Evolutionary conservation across 2,329 filamentous ascomycete species (phyloP), one percentile per base, ranked within the genome.

Genomic region (Acrocalymma vagum): DNA sequence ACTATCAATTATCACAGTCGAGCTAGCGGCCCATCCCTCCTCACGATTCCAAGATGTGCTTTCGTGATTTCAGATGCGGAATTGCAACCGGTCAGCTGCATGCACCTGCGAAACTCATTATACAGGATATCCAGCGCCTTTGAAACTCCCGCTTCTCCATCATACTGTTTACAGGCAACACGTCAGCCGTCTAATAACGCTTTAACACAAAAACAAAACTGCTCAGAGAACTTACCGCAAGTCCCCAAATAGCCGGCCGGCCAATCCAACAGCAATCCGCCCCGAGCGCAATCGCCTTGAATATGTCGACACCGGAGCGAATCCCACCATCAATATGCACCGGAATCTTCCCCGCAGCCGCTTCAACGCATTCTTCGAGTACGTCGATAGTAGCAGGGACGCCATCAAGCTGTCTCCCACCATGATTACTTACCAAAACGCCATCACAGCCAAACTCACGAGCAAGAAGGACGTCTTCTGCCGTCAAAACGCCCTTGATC

Each of bases 391-490:
- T 40, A 14, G 41, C 41, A 9, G 42, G 42, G n/a, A 36, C 29
- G 3, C 45, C 45, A 16, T 52, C 48, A 8, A 52, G 25, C 24
- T 52, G 48, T 27, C 48, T 33, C 1, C 67, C 68, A 56, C 46
- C 69, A 29, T 72, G 69, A 15, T 72, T 72, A 1, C 62, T 65
- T 0, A 72, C 53, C 1, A 71, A 55, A 7, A 72, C 63, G 0
- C 78, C 79, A 29, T 78, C 72, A 3, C 74, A 69, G 0, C 77
- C 77, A 33, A 71, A 42, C 38, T 71, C 42, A 9, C 73, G 67
- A 0, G 78, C 79, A 13, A 74, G 48, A 18, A 70, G 61, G 0
- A 77, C 78, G 42, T 82, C 79, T 11, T 76, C 73, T 1, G 74
- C 71, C 29, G 73, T 73, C 38, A 78, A 71, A 13, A 82, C 61